A percentile compares a stretch with the other conserved stretches of the same genome.
phyloP scores from a whole-genome alignment of 345 rosid species.

The Kandelia obovata region DNA sequence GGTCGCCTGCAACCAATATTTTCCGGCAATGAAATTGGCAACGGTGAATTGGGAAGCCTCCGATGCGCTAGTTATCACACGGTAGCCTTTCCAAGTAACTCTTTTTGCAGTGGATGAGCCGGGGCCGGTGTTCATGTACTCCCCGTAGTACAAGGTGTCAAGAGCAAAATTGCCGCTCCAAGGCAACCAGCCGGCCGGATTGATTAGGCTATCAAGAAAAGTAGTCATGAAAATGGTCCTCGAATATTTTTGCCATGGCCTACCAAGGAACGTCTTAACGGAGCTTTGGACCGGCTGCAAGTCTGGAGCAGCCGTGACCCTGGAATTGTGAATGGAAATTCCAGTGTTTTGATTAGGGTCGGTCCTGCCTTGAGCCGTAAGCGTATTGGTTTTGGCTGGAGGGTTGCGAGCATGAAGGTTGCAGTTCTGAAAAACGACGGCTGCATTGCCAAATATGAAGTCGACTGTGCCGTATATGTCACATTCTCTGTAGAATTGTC shows the following conservation, averaged over 20 bases:
- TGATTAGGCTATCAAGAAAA: slow-evolving; percentile 38
- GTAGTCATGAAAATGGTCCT: slow-evolving; percentile 59
- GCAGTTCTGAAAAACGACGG: slow-evolving; percentile 57
- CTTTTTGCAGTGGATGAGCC: slow-evolving; percentile 50
- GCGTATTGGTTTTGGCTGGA: slow-evolving; percentile 38
- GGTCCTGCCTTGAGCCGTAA: slow-evolving; percentile 65
- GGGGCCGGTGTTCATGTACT: slow-evolving; percentile 66
- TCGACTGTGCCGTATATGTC: slow-evolving; percentile 50
- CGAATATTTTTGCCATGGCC: slow-evolving; percentile 65
- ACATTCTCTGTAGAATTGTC: slow-evolving; percentile 45
- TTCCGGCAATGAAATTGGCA: slow-evolving; percentile 43
- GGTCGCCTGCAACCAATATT: slow-evolving; percentile 56
- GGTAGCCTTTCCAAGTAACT: slow-evolving; percentile 71
- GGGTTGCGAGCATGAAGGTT: slow-evolving; percentile 45
- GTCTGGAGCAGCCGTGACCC: slow-evolving; percentile 44
- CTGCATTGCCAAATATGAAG: slow-evolving; percentile 68
- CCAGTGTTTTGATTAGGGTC: slow-evolving; percentile 55
- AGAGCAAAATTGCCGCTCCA: slow-evolving; percentile 58
- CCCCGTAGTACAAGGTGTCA: slow-evolving; percentile 60
- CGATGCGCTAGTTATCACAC: slow-evolving; percentile 40
- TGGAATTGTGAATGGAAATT: slow-evolving; percentile 49
- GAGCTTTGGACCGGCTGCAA: slow-evolving; percentile 18
- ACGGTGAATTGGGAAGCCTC: slow-evolving; percentile 56
- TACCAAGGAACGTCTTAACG: slow-evolving; percentile 49
- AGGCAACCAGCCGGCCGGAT: slow-evolving; percentile 61